A percentile compares a stretch with the other conserved stretches of the same genome.
These are phyloP conservation scores for Fusarium torreyae DNA, from an alignment of 2,329 filamentous ascomycete species.

Conservation along the genomic window DNA sequence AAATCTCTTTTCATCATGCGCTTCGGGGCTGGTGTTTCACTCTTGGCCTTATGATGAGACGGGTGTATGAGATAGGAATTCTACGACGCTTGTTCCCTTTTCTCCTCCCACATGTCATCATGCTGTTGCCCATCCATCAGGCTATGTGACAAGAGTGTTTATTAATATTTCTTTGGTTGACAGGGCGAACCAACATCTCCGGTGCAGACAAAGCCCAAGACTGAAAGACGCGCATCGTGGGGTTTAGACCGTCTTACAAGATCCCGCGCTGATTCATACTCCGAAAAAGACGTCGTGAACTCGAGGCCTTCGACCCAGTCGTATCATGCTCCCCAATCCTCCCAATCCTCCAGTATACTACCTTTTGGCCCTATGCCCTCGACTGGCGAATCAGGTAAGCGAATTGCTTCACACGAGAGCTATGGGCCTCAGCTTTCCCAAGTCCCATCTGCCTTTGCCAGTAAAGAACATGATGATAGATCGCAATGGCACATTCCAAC, in stretches of 20 bases:
- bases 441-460: constrained; percentile 21
- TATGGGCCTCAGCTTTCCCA: constrained; percentile 25
- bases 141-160: constrained; percentile 52
- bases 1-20: constrained; percentile 51
- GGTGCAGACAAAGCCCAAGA: constrained; percentile 55
- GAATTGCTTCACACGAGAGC: constrained; percentile 40
- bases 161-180: constrained; percentile 56
- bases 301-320: constrained; percentile 38
- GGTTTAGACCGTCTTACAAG: constrained; percentile 57
- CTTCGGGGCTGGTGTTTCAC: constrained; percentile 50
- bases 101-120: constrained; percentile 46
- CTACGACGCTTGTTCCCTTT: constrained; percentile 55
- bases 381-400: constrained; percentile 44
- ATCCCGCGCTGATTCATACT: constrained; percentile 48
- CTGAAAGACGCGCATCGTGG: constrained; percentile 63
- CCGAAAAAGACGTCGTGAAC: constrained; percentile 40
- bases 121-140: constrained; percentile 49
- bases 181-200: constrained; percentile 57
- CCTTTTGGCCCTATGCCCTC: constrained; percentile 41
- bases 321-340: constrained; percentile 43
- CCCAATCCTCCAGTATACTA: constrained; percentile 43
- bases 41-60: constrained; percentile 54
- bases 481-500: constrained; percentile 45
- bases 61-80: constrained; percentile 61
- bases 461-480: constrained; percentile 39